Base-by-base conservation (phyloP, 1,139 yeast genomes). In the Debaryomyces fabryi region DNA sequence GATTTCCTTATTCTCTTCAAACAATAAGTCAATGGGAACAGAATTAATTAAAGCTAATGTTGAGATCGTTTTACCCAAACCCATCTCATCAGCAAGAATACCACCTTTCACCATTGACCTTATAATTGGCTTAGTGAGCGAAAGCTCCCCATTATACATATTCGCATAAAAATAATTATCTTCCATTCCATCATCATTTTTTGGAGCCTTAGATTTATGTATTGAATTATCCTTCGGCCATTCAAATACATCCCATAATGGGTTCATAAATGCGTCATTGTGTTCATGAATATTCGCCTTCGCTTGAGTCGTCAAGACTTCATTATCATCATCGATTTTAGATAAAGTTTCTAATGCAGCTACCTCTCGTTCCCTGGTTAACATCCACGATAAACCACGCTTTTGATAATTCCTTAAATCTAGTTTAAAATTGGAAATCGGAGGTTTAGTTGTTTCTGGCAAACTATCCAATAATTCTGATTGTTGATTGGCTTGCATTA, bases 51-150 rank as follows among this genome's bases (percentile, higher is more conserved):
- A 68, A 0, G 97, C 81, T 52, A 90, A 67, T 0, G 96, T 83
- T 0, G 96, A 87, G 18, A 92, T 88, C 0, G 98, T 92, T 62
- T 92, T 92, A 39, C 98, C 98, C 6, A 92, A 74, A 0, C 98
- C 98, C 98, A 92, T 92, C 64, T 92, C 98, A 67, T 92, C 98
- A 0, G 97, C 96, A n/a, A 92, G 70, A 15, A 92, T 88, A 1
- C 99, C 99, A 20, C 99, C 98, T 51, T 71, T 70, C 35, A 84
- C 75, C 30, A 79, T 67, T 0, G 85, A 73, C 51, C 78, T 81
- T 6, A 86, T 66, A 5, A 82, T 53, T 1, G 98, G 98, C 54
- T 79, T 82, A 16, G 78, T 78, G 18, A 82, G 59, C 0, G 95
- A 83, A 49, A 93, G 77, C 52, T 88, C 93, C 3, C 97, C 97